Conservation (phyloP, 148 eudicot genomes). For the Spergularia bocconei region DNA sequence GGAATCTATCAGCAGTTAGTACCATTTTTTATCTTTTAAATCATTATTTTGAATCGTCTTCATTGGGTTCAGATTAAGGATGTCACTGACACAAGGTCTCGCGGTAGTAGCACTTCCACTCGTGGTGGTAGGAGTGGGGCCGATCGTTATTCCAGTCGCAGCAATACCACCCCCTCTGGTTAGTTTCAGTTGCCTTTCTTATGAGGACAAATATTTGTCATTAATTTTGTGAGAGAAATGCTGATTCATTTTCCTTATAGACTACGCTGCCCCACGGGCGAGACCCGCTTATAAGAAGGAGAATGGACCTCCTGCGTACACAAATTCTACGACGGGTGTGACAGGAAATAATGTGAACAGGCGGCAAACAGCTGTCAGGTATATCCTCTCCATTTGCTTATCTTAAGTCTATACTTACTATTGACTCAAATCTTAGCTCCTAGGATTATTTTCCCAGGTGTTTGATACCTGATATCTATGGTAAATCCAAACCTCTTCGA, state of each 20-base stretch:
- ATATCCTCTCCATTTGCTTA: not conserved
- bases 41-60: not conserved
- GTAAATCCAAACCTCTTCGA: not conserved
- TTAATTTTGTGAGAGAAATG: slow-evolving; percentile 2
- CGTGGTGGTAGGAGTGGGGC: slow-evolving; percentile 61
- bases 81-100: slow-evolving; percentile 64
- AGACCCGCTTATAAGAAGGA: slow-evolving; percentile 76
- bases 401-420: not conserved
- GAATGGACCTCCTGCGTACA: slow-evolving; percentile 45
- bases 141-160: slow-evolving; percentile 64
- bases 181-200: slow-evolving; percentile 12
- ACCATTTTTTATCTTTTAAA: not conserved
- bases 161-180: slow-evolving; percentile 58
- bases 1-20: not conserved
- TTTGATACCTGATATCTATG: not conserved
- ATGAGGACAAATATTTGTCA: not conserved
- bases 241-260: slow-evolving; percentile 33
- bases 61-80: slow-evolving; percentile 57
- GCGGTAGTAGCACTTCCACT: slow-evolving; percentile 50
- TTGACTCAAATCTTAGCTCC: not conserved
- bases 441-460: not conserved
- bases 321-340: slow-evolving; percentile 38
- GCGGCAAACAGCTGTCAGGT: slow-evolving; percentile 53
- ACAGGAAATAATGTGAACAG: slow-evolving; percentile 40
- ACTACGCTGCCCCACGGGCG: slow-evolving; percentile 48